A percentile compares a stretch with the other conserved stretches of the same genome.
Conservation (phyloP, 2,329 filamentous ascomycete species). For the Xylaria digitata region DNA sequence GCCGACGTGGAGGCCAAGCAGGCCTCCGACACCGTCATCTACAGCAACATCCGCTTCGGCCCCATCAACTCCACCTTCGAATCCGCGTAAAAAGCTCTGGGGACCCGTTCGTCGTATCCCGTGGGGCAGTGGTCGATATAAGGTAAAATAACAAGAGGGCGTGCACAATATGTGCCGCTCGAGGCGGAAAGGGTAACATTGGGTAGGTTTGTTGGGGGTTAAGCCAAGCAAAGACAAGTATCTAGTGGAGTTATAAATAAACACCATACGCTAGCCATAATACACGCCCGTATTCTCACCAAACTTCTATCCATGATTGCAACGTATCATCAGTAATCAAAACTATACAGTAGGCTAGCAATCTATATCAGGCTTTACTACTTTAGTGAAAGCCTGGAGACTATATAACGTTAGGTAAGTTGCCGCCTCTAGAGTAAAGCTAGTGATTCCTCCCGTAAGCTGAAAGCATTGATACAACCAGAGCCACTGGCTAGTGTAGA, state of each 20-base stretch:
- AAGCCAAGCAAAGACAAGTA: neutral
- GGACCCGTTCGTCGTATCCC: neutral
- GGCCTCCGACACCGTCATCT: slow-evolving; percentile 56
- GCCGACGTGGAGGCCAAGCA: slow-evolving; percentile 54
- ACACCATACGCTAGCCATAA: slow-evolving; percentile 3
- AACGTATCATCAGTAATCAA: too few relatives aligned
- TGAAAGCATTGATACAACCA: too few relatives aligned
- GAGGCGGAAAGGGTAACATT: neutral
- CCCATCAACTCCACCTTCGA: slow-evolving; percentile 58
- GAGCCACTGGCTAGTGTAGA: neutral
- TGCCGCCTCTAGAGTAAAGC: too few relatives aligned
- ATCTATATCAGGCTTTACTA: neutral
- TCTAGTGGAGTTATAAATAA: neutral
- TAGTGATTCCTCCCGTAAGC: neutral
- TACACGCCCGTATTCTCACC: neutral
- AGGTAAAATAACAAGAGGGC: too few relatives aligned
- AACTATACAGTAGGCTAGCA: neutral
- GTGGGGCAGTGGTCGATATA: too few relatives aligned
- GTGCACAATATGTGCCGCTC: too few relatives aligned
- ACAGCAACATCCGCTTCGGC: slow-evolving; percentile 62
- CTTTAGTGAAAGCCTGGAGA: neutral
- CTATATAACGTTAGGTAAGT: too few relatives aligned
- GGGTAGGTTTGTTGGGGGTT: neutral
- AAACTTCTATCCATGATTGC: too few relatives aligned
- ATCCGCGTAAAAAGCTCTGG: slow-evolving; percentile 14